Evolutionary conservation across 331 rosid species (phyloP).

Genomic region (Arachis monticola): DNA sequence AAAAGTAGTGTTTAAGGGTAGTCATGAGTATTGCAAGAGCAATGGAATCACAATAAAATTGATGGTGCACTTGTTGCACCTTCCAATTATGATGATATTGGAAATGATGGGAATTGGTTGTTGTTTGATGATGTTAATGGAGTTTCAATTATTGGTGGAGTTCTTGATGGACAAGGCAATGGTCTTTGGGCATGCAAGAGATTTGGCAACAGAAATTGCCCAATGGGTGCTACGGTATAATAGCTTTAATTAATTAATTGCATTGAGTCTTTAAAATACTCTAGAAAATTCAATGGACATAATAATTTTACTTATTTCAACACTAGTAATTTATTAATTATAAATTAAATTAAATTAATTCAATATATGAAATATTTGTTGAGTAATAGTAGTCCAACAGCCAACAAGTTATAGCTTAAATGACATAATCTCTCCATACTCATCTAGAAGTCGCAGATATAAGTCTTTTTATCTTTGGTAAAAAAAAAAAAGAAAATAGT

Average conservation of each 20-base stretch:
- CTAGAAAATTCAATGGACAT: too few relatives aligned
- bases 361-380: not conserved
- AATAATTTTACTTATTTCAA: too few relatives aligned
- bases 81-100: conserved; percentile 46
- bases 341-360: too few relatives aligned
- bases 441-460: too few relatives aligned
- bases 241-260: not conserved
- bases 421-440: too few relatives aligned
- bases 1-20: conserved; percentile 37
- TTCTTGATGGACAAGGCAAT: conserved; percentile 55
- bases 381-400: not conserved
- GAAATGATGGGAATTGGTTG: conserved; percentile 47
- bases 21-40: conserved; percentile 37
- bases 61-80: conserved; percentile 54
- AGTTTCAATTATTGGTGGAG: conserved; percentile 50
- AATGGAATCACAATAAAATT: conserved; percentile 40
- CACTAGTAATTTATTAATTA: too few relatives aligned
- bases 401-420: too few relatives aligned
- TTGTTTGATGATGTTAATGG: conserved; percentile 51
- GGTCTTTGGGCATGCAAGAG: conserved; percentile 58
- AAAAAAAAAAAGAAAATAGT: too few relatives aligned
- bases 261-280: not conserved
- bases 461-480: too few relatives aligned
- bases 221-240: conserved; percentile 48
- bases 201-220: conserved; percentile 32